A percentile compares a stretch with the other conserved stretches of the same genome.
These are phyloP conservation scores for Pezicula radicicola DNA, from an alignment of 2,329 filamentous ascomycete species.

Conservation along the genomic window DNA sequence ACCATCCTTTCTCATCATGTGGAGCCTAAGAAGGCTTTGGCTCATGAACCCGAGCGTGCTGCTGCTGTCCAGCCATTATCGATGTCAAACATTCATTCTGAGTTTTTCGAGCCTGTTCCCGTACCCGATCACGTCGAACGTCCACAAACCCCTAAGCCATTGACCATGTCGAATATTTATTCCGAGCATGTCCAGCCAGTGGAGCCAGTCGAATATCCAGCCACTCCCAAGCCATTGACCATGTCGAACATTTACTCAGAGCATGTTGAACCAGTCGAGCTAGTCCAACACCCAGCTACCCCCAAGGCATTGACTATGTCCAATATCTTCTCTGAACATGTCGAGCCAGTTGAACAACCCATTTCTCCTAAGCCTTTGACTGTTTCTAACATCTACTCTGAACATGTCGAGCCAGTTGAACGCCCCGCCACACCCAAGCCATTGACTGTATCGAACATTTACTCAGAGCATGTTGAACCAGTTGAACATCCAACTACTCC, in stretches of 20 bases:
- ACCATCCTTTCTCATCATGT: slow-evolving; percentile 33
- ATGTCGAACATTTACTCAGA: slow-evolving; percentile 1
- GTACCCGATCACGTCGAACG: background rate
- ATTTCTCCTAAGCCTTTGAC: slow-evolving; percentile 23
- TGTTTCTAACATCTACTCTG: slow-evolving; percentile 43
- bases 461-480: slow-evolving; percentile 9
- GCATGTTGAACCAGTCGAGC: slow-evolving; percentile 32
- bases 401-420: slow-evolving; percentile 38
- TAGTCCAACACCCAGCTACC: slow-evolving; percentile 14
- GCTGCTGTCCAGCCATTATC: slow-evolving; percentile 1
- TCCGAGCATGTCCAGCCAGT: slow-evolving; percentile 42
- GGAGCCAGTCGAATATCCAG: slow-evolving; percentile 7
- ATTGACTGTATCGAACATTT: background rate
- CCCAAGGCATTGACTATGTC: slow-evolving; percentile 34
- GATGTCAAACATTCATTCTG: background rate
- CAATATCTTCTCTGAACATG: slow-evolving; percentile 42
- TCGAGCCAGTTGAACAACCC: slow-evolving; percentile 21
- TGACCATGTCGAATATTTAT: slow-evolving; percentile 38
- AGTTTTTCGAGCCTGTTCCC: background rate
- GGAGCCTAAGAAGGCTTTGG: slow-evolving; percentile 26
- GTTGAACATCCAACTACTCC: background rate
- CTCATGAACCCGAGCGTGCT: slow-evolving; percentile 2
- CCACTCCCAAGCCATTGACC: background rate
- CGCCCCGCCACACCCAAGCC: background rate
- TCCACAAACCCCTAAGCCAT: slow-evolving; percentile 14